These are phyloP conservation scores for Solanum acaule DNA, from an alignment of 257 asterid species.

Conservation along the genomic window DNA sequence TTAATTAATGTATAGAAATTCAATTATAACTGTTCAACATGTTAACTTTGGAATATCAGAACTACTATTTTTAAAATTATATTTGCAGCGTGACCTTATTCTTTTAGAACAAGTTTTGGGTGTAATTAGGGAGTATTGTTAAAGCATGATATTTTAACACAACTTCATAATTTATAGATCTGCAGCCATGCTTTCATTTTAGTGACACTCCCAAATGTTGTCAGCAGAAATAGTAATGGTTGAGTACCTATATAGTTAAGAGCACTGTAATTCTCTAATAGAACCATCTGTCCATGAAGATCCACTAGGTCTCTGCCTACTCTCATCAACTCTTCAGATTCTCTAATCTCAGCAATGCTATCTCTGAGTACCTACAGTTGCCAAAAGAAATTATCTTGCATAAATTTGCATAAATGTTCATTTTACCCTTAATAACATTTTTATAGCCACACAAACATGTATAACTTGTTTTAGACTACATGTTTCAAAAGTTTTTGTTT, in stretches of 20 bases:
- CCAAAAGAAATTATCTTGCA: neutral
- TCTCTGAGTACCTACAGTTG: neutral
- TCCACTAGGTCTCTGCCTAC: slow-evolving; percentile 2
- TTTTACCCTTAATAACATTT: too few species aligned
- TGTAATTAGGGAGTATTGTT: neutral
- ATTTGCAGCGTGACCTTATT: neutral
- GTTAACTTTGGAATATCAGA: neutral
- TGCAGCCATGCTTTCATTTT: neutral
- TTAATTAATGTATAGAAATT: neutral
- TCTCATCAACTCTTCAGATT: neutral
- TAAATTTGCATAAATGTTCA: too few species aligned
- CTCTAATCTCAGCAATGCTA: neutral
- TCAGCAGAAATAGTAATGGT: neutral
- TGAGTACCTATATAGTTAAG: slow-evolving; percentile 7
- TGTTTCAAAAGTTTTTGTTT: too few species aligned
- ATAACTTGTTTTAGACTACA: too few species aligned
- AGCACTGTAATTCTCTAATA: slow-evolving; percentile 6
- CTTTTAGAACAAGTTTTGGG: neutral
- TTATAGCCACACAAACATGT: too few species aligned
- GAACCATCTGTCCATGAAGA: slow-evolving; percentile 12
- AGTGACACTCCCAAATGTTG: neutral
- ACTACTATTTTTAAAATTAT: neutral
- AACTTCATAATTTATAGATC: neutral
- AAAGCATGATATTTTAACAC: neutral
- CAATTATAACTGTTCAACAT: neutral